phyloP scores from a whole-genome alignment of 2,329 filamentous ascomycete species.

The Beauveria australis region DNA sequence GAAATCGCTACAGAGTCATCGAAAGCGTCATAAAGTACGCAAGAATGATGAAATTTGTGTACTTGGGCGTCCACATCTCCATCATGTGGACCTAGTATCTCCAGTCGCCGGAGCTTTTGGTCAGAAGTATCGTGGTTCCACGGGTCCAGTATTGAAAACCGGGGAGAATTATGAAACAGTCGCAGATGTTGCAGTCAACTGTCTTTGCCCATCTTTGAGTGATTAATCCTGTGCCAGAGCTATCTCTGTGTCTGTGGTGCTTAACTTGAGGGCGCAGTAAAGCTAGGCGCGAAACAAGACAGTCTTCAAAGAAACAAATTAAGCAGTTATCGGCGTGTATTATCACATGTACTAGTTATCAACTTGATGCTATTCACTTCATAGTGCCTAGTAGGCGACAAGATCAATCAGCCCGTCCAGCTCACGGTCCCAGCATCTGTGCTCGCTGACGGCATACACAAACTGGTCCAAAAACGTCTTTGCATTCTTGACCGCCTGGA shows the following conservation, averaged over 20 bases:
- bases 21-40: slow-evolving; percentile 1
- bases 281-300: too few relatives aligned
- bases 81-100: background rate
- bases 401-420: slow-evolving; percentile 56
- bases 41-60: slow-evolving; percentile 2
- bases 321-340: background rate
- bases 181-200: too few relatives aligned
- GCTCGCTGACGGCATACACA: slow-evolving; percentile 59
- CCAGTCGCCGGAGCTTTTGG: slow-evolving; percentile 1
- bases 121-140: background rate
- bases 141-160: background rate
- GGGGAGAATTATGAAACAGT: background rate
- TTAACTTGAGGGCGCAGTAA: background rate
- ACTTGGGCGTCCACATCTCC: background rate
- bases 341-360: background rate
- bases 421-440: slow-evolving; percentile 68
- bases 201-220: too few relatives aligned
- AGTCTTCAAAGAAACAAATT: too few relatives aligned
- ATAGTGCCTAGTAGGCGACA: slow-evolving; percentile 57
- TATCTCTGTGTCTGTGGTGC: too few relatives aligned
- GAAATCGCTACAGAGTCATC: background rate
- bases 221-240: too few relatives aligned
- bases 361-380: background rate
- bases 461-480: slow-evolving; percentile 65
- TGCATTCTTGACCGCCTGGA: slow-evolving; percentile 58